A percentile compares a stretch with the other conserved stretches of the same genome.
Conservation (phyloP, 2,329 filamentous ascomycete genomes). For the Xylariaceae sp. region DNA sequence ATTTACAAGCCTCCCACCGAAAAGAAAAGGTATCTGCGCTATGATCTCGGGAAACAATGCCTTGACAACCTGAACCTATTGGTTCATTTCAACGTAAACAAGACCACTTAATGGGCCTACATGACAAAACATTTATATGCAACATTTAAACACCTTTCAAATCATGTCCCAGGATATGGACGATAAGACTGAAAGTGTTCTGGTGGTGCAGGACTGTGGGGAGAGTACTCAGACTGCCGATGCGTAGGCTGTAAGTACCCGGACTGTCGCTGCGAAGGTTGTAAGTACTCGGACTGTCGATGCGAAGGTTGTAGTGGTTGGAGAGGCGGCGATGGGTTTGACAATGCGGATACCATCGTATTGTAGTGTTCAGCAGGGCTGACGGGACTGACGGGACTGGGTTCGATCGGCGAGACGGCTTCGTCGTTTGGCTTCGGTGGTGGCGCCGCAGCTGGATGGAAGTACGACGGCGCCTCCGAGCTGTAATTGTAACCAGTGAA, state of each 20-base stretch:
- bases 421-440: slow-evolving; percentile 14
- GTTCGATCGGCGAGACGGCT: slow-evolving; percentile 19
- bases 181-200: slow-evolving; percentile 28
- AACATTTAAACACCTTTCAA: no score
- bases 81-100: no score
- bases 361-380: slow-evolving; percentile 21
- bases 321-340: slow-evolving; percentile 19
- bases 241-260: slow-evolving; percentile 4
- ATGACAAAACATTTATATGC: no score
- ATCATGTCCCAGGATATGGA: slow-evolving; percentile 24
- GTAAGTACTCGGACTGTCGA: slow-evolving; percentile 16
- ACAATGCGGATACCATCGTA: slow-evolving; percentile 23
- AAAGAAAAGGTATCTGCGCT: no score
- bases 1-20: no score
- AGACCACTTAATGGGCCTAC: no score
- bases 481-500: slow-evolving; percentile 8
- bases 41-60: no score
- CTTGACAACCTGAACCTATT: no score
- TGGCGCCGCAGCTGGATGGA: not conserved
- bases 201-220: slow-evolving; percentile 27
- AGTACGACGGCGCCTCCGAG: slow-evolving; percentile 3
- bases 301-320: slow-evolving; percentile 14
- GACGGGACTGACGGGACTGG: slow-evolving; percentile 15
- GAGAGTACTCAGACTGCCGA: slow-evolving; percentile 18
- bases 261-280: slow-evolving; percentile 3